Percentiles rank a stretch among this genome's conserved stretches.
These are phyloP conservation scores for Sisymbrium irio DNA, from an alignment of 345 rosid genomes.

Conservation along the genomic window DNA sequence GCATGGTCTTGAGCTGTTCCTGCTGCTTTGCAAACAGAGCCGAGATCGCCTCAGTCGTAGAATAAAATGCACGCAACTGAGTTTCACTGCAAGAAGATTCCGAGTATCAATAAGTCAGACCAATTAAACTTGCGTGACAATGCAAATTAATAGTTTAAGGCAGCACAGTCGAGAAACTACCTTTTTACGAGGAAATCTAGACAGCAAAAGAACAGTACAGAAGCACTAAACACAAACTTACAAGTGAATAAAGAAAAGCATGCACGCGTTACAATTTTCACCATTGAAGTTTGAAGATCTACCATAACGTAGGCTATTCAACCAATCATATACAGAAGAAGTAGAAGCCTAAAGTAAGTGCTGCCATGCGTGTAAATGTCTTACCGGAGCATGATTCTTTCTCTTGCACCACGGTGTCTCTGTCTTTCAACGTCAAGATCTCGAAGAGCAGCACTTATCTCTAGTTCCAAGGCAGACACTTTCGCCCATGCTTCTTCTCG, in stretches of 20 bases:
- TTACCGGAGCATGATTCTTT: constrained; percentile 98
- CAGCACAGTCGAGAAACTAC: constrained; percentile 6
- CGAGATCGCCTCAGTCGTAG: constrained; percentile 87
- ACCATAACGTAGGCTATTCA: background rate
- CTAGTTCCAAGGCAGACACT: constrained; percentile 85
- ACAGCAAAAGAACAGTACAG: background rate
- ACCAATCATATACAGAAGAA: constrained; percentile 6
- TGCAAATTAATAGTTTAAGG: constrained; percentile 6
- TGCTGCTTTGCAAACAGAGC: constrained; percentile 81
- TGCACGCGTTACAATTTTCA: background rate
- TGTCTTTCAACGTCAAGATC: constrained; percentile 95
- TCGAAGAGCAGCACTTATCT: constrained; percentile 69
- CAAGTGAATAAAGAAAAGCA: background rate
- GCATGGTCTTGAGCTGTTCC: constrained; percentile 94
- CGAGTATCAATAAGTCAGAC: constrained; percentile 8
- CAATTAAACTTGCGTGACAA: constrained; percentile 9
- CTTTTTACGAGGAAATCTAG: constrained; percentile 6
- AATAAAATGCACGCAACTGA: constrained; percentile 88
- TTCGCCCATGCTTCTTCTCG: constrained; percentile 98
- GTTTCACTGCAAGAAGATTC: constrained; percentile 70
- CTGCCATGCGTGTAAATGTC: constrained; percentile 13
- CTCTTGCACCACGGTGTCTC: constrained; percentile 91
- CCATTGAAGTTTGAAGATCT: background rate
- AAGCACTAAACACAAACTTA: background rate
- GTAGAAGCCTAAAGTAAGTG: background rate